A percentile compares a stretch with the other conserved stretches of the same genome.
Evolutionary conservation across 495 filamentous ascomycete species (phyloP).

Genomic region (Neurospora hispaniola): DNA sequence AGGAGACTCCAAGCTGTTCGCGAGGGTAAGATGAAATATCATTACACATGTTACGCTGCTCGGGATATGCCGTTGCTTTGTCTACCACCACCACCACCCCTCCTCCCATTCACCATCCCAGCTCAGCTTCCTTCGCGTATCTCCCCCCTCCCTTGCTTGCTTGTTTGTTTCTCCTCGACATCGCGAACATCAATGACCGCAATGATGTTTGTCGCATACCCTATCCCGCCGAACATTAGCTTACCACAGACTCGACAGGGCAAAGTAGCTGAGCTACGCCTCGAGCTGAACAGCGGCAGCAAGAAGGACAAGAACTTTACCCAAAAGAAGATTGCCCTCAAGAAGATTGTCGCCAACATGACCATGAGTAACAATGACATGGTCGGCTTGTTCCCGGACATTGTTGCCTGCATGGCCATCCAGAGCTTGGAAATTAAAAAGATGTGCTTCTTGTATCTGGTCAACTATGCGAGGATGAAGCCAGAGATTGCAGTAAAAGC

Average conservation of each 20-base stretch:
- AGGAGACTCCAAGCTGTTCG: constrained; percentile 98
- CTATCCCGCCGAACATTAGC: constrained; percentile 29
- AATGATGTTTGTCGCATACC: constrained; percentile 37
- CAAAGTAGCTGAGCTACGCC: constrained; percentile 95
- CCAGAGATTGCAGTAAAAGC: constrained; percentile 91
- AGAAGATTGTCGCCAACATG: constrained; percentile 99
- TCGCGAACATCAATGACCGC: constrained; percentile 2
- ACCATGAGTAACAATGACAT: constrained; percentile 99
- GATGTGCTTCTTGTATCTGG: constrained; percentile 97
- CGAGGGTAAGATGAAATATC: constrained; percentile 64
- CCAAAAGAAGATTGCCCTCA: constrained; percentile 95
- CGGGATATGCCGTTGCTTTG: not conserved
- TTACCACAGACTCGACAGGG: constrained; percentile 53
- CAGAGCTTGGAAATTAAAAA: constrained; percentile 98
- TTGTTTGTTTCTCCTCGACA: not conserved
- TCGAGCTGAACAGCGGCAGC: constrained; percentile 84
- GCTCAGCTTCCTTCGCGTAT: not conserved
- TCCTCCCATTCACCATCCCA: not conserved
- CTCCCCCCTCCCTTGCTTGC: not conserved
- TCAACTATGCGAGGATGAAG: constrained; percentile 93
- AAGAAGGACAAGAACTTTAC: constrained; percentile 98
- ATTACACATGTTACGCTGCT: not conserved
- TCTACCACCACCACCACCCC: not conserved
- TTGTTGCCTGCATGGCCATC: constrained; percentile 89
- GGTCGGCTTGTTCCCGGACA: constrained; percentile 92